A percentile compares a stretch with the other conserved stretches of the same genome.
phyloP scores from a whole-genome alignment of 192 early-diverging fungal species.

The Coemansia sp. region DNA sequence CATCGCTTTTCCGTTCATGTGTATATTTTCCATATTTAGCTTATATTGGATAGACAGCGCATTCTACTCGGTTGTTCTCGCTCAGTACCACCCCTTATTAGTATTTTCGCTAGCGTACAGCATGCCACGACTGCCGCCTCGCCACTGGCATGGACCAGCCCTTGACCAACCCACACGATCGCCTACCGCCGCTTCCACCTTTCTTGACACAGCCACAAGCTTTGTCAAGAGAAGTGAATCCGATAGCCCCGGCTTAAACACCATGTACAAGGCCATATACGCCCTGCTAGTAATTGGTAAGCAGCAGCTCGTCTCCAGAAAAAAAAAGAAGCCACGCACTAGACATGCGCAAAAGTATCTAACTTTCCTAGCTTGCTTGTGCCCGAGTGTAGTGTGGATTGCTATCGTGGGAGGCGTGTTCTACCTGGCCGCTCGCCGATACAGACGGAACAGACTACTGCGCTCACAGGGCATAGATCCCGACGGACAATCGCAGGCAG shows the following conservation, averaged over 20 bases:
- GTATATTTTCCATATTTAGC: background rate
- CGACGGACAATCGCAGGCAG: background rate
- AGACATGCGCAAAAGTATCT: too few species aligned
- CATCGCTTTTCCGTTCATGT: background rate
- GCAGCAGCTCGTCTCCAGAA: background rate
- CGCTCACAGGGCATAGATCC: conserved; percentile 1
- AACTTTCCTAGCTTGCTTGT: background rate
- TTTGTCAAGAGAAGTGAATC: background rate
- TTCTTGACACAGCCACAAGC: background rate
- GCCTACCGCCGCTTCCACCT: background rate
- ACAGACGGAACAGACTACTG: background rate
- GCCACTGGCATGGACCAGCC: background rate
- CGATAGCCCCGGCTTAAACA: background rate
- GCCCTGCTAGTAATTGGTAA: conserved; percentile 11
- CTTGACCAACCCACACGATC: background rate
- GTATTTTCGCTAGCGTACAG: background rate
- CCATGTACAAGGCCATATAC: conserved; percentile 12
- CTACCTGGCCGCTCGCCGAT: conserved; percentile 14
- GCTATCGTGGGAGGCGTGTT: conserved; percentile 9
- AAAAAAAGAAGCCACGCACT: too few species aligned
- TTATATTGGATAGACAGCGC: background rate
- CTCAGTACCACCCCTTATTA: background rate
- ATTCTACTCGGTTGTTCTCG: background rate
- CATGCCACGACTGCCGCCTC: conserved; percentile 1
- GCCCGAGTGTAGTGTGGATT: conserved; percentile 12